phyloP scores from a whole-genome alignment of 2,329 filamentous ascomycete genomes.

The Penicillium sp. region DNA sequence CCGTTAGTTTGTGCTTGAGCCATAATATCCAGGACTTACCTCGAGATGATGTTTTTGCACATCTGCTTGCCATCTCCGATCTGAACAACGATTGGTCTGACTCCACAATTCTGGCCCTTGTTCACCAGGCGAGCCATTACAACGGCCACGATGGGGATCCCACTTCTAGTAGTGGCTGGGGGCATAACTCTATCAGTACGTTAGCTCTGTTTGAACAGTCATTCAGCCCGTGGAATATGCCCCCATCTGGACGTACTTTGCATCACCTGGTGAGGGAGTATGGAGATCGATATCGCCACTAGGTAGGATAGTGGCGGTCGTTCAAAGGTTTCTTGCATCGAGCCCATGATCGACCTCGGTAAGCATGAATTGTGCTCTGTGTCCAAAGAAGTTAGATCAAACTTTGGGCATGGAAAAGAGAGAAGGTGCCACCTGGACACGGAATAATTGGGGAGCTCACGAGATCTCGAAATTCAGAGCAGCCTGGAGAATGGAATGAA shows the following conservation, averaged over 20 bases:
- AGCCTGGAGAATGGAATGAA: slow-evolving; percentile 17
- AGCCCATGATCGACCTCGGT: slow-evolving; percentile 46
- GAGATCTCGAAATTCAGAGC: slow-evolving; percentile 22
- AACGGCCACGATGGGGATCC: slow-evolving; percentile 32
- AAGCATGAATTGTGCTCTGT: slow-evolving; percentile 38
- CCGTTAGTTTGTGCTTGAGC: no score
- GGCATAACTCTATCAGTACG: slow-evolving; percentile 7
- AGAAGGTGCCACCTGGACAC: no score
- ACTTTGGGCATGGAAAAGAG: background rate
- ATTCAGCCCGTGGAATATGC: background rate
- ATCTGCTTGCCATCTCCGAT: slow-evolving; percentile 29
- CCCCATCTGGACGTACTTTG: slow-evolving; percentile 28
- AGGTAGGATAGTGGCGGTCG: slow-evolving; percentile 36
- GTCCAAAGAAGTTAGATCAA: background rate
- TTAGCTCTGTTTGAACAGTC: background rate
- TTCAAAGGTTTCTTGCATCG: slow-evolving; percentile 43
- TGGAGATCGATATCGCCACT: slow-evolving; percentile 40
- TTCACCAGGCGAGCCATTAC: slow-evolving; percentile 37
- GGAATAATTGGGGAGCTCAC: slow-evolving; percentile 4
- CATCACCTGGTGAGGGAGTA: slow-evolving; percentile 32
- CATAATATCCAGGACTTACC: slow-evolving; percentile 1
- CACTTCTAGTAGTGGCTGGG: slow-evolving; percentile 10
- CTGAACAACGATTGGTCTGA: slow-evolving; percentile 36
- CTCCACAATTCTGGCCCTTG: slow-evolving; percentile 25
- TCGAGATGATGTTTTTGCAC: slow-evolving; percentile 30